Evolutionary conservation across 306 rosid genomes (phyloP).

Genomic region (Quercus variabilis): DNA sequence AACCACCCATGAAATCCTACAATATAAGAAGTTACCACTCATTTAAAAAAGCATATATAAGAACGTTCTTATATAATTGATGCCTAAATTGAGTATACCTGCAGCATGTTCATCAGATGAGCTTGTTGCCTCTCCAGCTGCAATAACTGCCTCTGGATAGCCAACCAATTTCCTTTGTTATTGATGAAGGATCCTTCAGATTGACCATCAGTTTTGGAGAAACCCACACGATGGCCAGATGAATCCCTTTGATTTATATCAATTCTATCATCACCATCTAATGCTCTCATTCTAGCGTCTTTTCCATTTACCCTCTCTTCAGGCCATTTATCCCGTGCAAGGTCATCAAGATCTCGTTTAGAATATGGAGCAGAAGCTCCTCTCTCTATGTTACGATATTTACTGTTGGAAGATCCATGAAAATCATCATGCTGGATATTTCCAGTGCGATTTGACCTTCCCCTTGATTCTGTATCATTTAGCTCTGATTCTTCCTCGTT

Average conservation of each 20-base stretch:
- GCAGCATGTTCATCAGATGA: slow-evolving; percentile 97
- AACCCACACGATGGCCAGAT: slow-evolving; percentile 61
- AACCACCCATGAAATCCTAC: slow-evolving; percentile 99
- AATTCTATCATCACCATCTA: slow-evolving; percentile 52
- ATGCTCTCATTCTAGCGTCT: slow-evolving; percentile 58
- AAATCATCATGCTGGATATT: slow-evolving; percentile 44
- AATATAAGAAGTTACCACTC: slow-evolving; percentile 22
- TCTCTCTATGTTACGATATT: slow-evolving; percentile 54
- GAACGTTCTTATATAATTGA: slow-evolving; percentile 7
- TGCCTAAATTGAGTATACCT: slow-evolving; percentile 48
- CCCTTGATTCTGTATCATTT: slow-evolving; percentile 45
- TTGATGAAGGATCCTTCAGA: slow-evolving; percentile 71
- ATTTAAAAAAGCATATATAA: slow-evolving; percentile 14
- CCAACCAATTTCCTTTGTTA: slow-evolving; percentile 92
- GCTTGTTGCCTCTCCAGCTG: slow-evolving; percentile 96
- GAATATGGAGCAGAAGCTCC: slow-evolving; percentile 40
- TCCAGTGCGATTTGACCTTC: slow-evolving; percentile 41
- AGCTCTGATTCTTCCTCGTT: slow-evolving; percentile 58
- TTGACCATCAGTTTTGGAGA: slow-evolving; percentile 77
- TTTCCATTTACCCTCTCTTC: slow-evolving; percentile 67
- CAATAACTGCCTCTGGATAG: slow-evolving; percentile 86
- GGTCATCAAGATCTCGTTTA: slow-evolving; percentile 50
- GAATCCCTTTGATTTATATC: slow-evolving; percentile 65
- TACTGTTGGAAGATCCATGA: slow-evolving; percentile 50
- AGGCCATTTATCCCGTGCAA: slow-evolving; percentile 47